phyloP scores from a whole-genome alignment of 2,329 filamentous ascomycete species.

The Blastomyces emzantsi region DNA sequence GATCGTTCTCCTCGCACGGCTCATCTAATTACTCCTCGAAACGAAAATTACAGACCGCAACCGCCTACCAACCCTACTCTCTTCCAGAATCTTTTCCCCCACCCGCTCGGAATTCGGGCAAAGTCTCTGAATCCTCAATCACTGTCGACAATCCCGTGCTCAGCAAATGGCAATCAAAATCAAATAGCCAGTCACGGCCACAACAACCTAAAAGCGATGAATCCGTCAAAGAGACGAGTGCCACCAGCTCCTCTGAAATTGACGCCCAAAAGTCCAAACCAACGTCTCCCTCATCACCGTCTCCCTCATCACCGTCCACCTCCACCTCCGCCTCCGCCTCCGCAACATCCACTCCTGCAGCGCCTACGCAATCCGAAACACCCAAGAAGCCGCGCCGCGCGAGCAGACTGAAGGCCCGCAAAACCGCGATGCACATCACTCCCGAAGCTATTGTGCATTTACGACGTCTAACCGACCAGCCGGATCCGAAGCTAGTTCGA shows the following conservation, averaged over 20 bases:
- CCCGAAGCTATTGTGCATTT: conserved; percentile 72
- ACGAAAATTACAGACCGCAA: conserved; percentile 56
- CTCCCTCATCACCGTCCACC: conserved; percentile 4
- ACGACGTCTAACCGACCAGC: conserved; percentile 65
- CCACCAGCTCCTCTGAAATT: conserved; percentile 47
- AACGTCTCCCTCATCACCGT: conserved; percentile 18
- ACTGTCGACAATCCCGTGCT: conserved; percentile 42
- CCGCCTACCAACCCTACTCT: conserved; percentile 53
- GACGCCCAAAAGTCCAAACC: conserved; percentile 60
- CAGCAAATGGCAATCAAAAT: conserved; percentile 41
- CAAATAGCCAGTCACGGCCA: conserved; percentile 22
- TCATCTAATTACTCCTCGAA: conserved; percentile 43
- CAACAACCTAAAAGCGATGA: conserved; percentile 19
- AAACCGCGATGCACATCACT: conserved; percentile 84
- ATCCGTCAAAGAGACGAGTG: conserved; percentile 27
- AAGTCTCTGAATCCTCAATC: conserved; percentile 54
- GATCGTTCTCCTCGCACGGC: conserved; percentile 42
- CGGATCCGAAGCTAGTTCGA: conserved; percentile 84
- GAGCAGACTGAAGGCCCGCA: conserved; percentile 65
- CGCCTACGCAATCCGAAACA: conserved; percentile 30
- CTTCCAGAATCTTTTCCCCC: conserved; percentile 49
- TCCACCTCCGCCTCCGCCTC: background rate
- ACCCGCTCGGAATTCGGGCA: conserved; percentile 46
- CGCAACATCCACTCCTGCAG: conserved; percentile 20
- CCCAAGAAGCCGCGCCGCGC: conserved; percentile 48